Evolutionary conservation across 805 yeast genomes (phyloP).

Genomic region (Candida ascalaphidarum): DNA sequence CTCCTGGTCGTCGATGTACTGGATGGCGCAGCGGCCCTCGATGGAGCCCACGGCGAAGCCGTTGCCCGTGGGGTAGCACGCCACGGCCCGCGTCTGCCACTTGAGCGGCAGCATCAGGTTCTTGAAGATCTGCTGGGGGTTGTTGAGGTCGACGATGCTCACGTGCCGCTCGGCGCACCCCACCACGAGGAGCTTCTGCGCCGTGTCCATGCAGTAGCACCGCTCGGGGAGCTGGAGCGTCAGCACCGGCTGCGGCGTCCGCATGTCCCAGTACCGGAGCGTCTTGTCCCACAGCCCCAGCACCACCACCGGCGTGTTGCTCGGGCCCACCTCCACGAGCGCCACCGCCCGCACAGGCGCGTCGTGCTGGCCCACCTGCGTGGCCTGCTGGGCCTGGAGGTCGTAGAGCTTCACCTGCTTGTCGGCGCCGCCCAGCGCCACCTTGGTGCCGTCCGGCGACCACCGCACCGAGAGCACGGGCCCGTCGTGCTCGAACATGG

Average conservation of each 20-base stretch:
- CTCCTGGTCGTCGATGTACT: conserved; percentile 77
- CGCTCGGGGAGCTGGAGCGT: conserved; percentile 83
- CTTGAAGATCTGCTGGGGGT: conserved; percentile 78
- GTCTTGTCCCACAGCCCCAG: conserved; percentile 97
- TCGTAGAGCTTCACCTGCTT: conserved; percentile 81
- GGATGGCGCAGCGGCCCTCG: conserved; percentile 94
- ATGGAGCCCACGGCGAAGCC: conserved; percentile 91
- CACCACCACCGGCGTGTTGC: conserved; percentile 73
- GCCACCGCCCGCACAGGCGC: conserved; percentile 70
- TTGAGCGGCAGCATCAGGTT: conserved; percentile 69
- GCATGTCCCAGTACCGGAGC: conserved; percentile 87
- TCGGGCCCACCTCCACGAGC: conserved; percentile 77
- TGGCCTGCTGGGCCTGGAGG: conserved; percentile 69
- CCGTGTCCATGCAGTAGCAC: conserved; percentile 81
- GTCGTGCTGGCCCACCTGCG: conserved; percentile 81
- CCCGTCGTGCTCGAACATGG: conserved; percentile 80
- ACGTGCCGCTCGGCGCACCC: conserved; percentile 90
- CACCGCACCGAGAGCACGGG: conserved; percentile 81
- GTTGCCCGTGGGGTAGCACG: conserved; percentile 85
- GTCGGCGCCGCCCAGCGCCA: conserved; percentile 86
- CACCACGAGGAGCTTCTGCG: conserved; percentile 78
- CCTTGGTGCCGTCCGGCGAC: conserved; percentile 81
- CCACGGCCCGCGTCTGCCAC: conserved; percentile 76
- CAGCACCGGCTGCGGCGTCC: conserved; percentile 74
- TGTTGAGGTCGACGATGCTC: conserved; percentile 65